phyloP scores from a whole-genome alignment of 345 rosid species.

The Rhodomyrtus tomentosa region DNA sequence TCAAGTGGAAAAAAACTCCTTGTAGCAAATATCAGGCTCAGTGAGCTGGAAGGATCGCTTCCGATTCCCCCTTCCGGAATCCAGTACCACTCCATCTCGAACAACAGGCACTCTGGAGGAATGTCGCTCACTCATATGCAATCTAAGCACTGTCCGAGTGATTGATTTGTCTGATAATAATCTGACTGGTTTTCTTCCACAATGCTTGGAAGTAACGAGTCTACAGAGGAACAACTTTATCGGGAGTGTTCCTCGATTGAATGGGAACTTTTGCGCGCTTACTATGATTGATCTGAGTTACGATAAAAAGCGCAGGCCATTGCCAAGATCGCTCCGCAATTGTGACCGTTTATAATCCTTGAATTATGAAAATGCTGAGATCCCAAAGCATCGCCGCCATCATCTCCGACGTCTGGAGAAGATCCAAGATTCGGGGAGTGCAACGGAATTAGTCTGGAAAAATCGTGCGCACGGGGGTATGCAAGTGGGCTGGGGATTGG shows the following conservation, averaged over 20 bases:
- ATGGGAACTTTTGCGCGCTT: not conserved
- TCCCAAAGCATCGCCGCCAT: not conserved
- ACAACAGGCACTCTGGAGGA: not conserved
- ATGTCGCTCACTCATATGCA: conserved; percentile 3
- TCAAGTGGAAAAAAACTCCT: not conserved
- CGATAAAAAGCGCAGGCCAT: not conserved
- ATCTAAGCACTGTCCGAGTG: not conserved
- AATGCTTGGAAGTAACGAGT: conserved; percentile 1
- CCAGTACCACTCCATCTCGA: not conserved
- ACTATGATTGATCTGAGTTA: fast-evolving
- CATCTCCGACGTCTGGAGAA: not conserved
- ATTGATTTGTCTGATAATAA: conserved; percentile 10
- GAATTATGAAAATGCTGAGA: not conserved
- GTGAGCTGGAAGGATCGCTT: not conserved
- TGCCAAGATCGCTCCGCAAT: conserved; percentile 5
- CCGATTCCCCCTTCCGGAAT: not conserved
- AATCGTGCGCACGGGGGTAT: not conserved
- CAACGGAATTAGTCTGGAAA: not conserved
- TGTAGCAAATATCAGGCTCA: fast-evolving
- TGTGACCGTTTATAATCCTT: not conserved
- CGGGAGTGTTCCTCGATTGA: not conserved
- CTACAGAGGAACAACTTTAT: not conserved
- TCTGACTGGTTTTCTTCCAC: conserved; percentile 9
- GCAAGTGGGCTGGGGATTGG: not conserved
- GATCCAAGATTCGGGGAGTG: not conserved